These are phyloP conservation scores for Trematosphaeria pertusa DNA, from an alignment of 2,329 filamentous ascomycete species.

Conservation along the genomic window DNA sequence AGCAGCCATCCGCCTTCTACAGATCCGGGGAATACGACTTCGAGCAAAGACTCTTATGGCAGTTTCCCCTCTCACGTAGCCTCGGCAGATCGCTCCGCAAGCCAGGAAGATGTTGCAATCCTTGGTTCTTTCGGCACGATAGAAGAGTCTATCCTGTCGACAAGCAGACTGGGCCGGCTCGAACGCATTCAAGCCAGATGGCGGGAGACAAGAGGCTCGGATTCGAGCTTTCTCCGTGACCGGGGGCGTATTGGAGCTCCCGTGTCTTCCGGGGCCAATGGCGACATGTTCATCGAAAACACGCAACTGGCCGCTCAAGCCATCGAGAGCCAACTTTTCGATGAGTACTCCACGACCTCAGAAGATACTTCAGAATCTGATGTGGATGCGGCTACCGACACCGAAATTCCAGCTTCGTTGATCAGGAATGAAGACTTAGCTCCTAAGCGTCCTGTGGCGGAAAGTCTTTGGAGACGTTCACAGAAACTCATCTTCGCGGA, in stretches of 20 bases:
- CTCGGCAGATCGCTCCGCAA: constrained; percentile 8
- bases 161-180: constrained; percentile 33
- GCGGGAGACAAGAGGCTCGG: constrained; percentile 23
- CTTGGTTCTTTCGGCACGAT: background rate
- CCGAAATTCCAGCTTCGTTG: too few relatives aligned
- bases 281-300: constrained; percentile 48
- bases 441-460: too few relatives aligned
- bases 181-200: constrained; percentile 35
- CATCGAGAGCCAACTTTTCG: constrained; percentile 51
- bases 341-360: constrained; percentile 26
- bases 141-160: constrained; percentile 15
- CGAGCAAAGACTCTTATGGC: constrained; percentile 40
- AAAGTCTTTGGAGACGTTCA: too few relatives aligned
- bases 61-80: constrained; percentile 41
- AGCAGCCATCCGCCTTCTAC: too few relatives aligned
- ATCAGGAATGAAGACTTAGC: too few relatives aligned
- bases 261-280: constrained; percentile 8
- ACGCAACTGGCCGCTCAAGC: constrained; percentile 52
- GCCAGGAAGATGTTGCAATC: constrained; percentile 1
- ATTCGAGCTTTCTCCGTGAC: background rate
- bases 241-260: background rate
- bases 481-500: too few relatives aligned
- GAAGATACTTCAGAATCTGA: constrained; percentile 20
- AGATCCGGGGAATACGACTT: constrained; percentile 18
- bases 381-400: too few relatives aligned